These are phyloP conservation scores for Rhodotorula taiwanensis DNA, from an alignment of 768 basidiomycete species.

Conservation along the genomic window DNA sequence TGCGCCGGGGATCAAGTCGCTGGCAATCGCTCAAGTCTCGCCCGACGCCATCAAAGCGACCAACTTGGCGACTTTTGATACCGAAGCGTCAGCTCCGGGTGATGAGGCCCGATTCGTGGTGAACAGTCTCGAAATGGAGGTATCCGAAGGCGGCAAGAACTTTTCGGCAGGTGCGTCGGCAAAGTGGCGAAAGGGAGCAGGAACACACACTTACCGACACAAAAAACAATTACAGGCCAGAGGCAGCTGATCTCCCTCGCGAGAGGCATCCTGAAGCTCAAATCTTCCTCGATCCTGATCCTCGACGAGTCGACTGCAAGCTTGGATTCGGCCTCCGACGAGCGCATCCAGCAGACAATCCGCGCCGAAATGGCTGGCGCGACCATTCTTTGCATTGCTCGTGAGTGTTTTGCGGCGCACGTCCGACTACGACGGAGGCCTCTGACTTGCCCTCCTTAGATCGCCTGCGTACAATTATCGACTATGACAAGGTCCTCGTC, in stretches of 20 bases:
- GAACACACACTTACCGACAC: too few relatives aligned
- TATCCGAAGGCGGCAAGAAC: constrained; percentile 40
- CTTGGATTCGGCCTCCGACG: constrained; percentile 39
- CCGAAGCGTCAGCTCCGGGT: constrained; percentile 5
- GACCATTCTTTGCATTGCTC: constrained; percentile 77
- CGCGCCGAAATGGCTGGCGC: constrained; percentile 63
- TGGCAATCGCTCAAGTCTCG: constrained; percentile 3
- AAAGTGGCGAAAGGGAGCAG: too few relatives aligned
- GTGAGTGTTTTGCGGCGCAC: constrained; percentile 53
- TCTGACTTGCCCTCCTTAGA: too few relatives aligned
- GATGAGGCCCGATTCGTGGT: constrained; percentile 29
- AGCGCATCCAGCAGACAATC: constrained; percentile 63
- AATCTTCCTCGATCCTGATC: constrained; percentile 38
- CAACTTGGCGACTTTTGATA: constrained; percentile 1
- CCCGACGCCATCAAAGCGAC: neutral
- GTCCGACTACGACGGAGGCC: neutral
- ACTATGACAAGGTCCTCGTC: constrained; percentile 48
- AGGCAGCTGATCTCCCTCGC: constrained; percentile 42
- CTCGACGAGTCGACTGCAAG: constrained; percentile 42
- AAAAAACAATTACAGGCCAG: constrained; percentile 12
- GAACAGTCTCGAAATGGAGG: constrained; percentile 32
- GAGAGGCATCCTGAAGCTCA: constrained; percentile 39
- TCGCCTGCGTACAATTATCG: constrained; percentile 44
- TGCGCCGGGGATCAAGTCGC: constrained; percentile 16
- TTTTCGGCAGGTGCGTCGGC: constrained; percentile 36